Conservation (phyloP, 441 rosid genomes). For the Erodium trifolium region DNA sequence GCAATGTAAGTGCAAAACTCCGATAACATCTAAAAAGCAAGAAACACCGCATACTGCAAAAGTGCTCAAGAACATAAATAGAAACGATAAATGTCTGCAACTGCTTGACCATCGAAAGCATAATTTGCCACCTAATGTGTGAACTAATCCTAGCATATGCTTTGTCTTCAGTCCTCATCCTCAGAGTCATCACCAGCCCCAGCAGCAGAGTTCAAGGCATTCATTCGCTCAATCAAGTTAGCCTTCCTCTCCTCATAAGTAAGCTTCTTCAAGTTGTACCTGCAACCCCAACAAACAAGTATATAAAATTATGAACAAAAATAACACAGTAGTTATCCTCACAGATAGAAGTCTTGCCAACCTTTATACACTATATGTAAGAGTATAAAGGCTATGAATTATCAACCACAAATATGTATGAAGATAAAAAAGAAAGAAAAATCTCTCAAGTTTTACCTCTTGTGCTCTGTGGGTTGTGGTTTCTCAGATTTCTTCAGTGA, state of each 20-base stretch:
- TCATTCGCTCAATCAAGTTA: constrained; percentile 19
- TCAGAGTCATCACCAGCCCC: background rate
- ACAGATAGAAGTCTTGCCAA: background rate
- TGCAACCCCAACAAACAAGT: background rate
- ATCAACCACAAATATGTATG: too few species aligned
- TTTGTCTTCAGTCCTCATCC: background rate
- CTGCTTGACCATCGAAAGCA: too few species aligned
- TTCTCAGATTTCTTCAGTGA: constrained; percentile 50
- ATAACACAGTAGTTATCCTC: background rate
- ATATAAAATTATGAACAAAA: background rate
- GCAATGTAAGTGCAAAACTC: background rate
- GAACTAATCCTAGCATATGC: too few species aligned
- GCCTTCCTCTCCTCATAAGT: background rate
- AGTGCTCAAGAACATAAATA: background rate
- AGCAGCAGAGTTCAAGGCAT: constrained; percentile 10
- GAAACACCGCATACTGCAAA: background rate
- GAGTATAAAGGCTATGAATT: too few species aligned
- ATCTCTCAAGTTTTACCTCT: too few species aligned
- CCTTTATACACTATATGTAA: too few species aligned
- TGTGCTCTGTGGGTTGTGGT: constrained; percentile 51
- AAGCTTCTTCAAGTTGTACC: constrained; percentile 18
- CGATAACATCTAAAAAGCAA: background rate
- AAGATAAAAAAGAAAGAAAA: too few species aligned
- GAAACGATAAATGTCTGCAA: background rate
- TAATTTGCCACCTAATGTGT: too few species aligned